phyloP scores from a whole-genome alignment of 1,284 basidiomycete species.

The Ustilago cynodontis region DNA sequence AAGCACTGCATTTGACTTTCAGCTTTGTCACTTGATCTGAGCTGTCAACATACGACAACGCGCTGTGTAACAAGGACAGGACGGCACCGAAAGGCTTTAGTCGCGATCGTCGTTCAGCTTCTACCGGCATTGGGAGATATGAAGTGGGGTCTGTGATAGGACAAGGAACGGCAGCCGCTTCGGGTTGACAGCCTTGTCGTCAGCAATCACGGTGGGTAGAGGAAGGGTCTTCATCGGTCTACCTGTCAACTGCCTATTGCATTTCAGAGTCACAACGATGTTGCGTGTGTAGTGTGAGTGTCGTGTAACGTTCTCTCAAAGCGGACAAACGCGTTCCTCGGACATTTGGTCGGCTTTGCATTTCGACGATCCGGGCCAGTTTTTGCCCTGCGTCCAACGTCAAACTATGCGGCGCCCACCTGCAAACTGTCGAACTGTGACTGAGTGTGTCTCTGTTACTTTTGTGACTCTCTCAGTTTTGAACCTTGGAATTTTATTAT shows the following conservation, averaged over 20 bases:
- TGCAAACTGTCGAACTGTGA: not conserved
- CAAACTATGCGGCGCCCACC: conserved; percentile 17
- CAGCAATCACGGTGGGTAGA: not conserved
- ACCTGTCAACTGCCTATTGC: not conserved
- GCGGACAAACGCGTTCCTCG: conserved; percentile 12
- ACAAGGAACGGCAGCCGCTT: not conserved
- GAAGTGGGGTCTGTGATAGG: not conserved
- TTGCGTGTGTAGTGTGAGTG: not conserved
- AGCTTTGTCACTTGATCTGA: not conserved
- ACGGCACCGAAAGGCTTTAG: not conserved
- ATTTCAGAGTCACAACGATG: not conserved
- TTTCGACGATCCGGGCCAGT: conserved; percentile 9
- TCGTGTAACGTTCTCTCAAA: not conserved
- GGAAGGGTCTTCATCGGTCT: no score
- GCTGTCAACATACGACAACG: no score
- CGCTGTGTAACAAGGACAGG: no score
- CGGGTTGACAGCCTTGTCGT: not conserved
- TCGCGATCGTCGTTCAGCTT: not conserved
- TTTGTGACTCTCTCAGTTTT: not conserved
- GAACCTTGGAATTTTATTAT: not conserved
- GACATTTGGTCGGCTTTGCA: conserved; percentile 41
- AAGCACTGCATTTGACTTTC: not conserved
- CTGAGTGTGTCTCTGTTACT: not conserved
- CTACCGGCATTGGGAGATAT: not conserved
- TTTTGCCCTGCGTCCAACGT: conserved; percentile 10